A percentile compares a stretch with the other conserved stretches of the same genome.
Conservation (phyloP, 2,329 filamentous ascomycete genomes). For the Talaromyces albobiverticillius region DNA sequence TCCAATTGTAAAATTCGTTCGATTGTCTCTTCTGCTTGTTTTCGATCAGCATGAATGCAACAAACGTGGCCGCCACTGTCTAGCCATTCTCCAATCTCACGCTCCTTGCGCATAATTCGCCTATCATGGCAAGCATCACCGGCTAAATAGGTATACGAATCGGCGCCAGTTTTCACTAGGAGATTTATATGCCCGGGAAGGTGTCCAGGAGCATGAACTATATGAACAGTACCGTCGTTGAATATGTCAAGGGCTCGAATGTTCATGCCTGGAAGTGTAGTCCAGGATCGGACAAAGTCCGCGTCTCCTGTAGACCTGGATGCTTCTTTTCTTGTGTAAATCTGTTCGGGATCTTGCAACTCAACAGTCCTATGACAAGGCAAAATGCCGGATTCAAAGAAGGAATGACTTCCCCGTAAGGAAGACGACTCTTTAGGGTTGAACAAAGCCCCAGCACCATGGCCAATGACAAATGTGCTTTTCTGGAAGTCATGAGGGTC, state of each 20-base stretch:
- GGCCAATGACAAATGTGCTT: constrained; percentile 40
- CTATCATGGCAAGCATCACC: constrained; percentile 33
- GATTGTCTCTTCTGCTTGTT: constrained; percentile 24
- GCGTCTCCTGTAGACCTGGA: neutral
- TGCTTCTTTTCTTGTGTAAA: neutral
- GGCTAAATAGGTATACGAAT: constrained; percentile 25
- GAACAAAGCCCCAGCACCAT: constrained; percentile 16
- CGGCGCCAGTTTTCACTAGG: constrained; percentile 18
- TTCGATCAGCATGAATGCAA: constrained; percentile 29
- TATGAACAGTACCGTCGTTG: constrained; percentile 25
- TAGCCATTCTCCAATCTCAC: constrained; percentile 27
- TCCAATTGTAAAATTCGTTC: constrained; percentile 21
- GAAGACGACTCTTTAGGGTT: neutral
- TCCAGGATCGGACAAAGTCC: constrained; percentile 21
- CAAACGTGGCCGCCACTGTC: constrained; percentile 23
- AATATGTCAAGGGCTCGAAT: constrained; percentile 28
- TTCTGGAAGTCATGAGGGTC: constrained; percentile 35
- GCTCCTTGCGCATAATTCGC: constrained; percentile 27
- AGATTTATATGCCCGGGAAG: constrained; percentile 33
- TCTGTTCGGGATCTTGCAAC: constrained; percentile 18
- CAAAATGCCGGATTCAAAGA: constrained; percentile 27
- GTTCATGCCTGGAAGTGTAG: constrained; percentile 14
- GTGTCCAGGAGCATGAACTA: constrained; percentile 31
- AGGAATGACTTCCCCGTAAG: constrained; percentile 21
- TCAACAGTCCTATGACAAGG: constrained; percentile 22